Conservation (phyloP, 768 basidiomycete species). For the Termitomyces sp. region DNA sequence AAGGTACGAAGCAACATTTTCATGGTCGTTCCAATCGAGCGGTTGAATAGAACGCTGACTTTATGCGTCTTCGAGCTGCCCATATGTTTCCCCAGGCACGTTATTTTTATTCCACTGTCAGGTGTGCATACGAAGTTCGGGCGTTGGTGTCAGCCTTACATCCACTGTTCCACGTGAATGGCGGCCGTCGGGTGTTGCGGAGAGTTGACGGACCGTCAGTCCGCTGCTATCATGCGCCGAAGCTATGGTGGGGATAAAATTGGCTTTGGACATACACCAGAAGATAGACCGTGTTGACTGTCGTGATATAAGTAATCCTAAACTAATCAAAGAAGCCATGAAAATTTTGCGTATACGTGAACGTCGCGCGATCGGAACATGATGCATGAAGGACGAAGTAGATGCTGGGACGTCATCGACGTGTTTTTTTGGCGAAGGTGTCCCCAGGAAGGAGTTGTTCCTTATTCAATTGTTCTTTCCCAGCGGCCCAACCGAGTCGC, state of each 20-base stretch:
- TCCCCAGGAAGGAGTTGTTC: too few relatives aligned
- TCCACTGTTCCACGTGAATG: not conserved
- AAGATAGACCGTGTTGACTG: not conserved
- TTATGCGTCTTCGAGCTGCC: not conserved
- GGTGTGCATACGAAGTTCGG: not conserved
- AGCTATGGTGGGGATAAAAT: not conserved
- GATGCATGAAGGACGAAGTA: not conserved
- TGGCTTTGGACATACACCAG: not conserved
- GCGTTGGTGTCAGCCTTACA: not conserved
- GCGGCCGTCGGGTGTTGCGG: not conserved
- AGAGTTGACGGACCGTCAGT: slow-evolving; percentile 1
- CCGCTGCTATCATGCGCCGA: not conserved
- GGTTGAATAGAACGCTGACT: not conserved
- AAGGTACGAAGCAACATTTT: slow-evolving; percentile 13
- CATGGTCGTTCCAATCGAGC: not conserved
- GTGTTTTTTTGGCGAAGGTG: too few relatives aligned
- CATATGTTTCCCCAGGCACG: not conserved
- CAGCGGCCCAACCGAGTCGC: too few relatives aligned
- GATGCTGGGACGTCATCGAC: too few relatives aligned
- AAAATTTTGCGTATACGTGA: not conserved
- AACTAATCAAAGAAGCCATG: not conserved
- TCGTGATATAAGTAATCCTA: too few relatives aligned
- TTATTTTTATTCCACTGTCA: not conserved
- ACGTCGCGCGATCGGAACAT: not conserved
- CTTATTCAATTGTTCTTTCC: too few relatives aligned